Evolutionary conservation across 2,329 filamentous ascomycete species (phyloP).

Genomic region (Capronia americana): DNA sequence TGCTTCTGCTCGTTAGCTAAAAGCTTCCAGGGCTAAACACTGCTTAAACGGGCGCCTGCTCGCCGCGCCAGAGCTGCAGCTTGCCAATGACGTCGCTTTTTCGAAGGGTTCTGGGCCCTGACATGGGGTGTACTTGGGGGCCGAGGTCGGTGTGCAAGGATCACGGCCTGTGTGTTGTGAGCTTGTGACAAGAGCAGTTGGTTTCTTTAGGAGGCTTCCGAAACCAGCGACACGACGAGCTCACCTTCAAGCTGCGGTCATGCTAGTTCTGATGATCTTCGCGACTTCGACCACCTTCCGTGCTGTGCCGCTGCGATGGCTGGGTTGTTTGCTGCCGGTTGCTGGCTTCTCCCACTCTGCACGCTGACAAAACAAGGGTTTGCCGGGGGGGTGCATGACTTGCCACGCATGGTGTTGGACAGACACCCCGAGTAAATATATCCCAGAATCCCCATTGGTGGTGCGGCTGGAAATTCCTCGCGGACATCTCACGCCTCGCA

Average conservation of each 20-base stretch:
- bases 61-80: constrained; percentile 10
- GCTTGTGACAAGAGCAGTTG: neutral
- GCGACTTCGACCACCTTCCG: neutral
- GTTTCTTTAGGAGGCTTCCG: neutral
- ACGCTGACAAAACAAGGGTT: constrained; percentile 29
- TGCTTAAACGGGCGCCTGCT: constrained; percentile 7
- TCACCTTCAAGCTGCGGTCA: neutral
- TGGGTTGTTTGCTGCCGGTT: neutral
- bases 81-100: constrained; percentile 21
- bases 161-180: neutral
- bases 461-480: neutral
- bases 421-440: constrained; percentile 17
- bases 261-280: neutral
- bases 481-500: neutral
- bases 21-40: constrained; percentile 13
- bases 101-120: constrained; percentile 22
- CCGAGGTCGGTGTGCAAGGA: constrained; percentile 9
- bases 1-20: constrained; percentile 19
- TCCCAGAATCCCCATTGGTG: constrained; percentile 17
- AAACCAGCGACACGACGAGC: neutral
- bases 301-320: neutral
- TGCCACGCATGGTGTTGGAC: constrained; percentile 16
- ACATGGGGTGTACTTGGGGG: constrained; percentile 5
- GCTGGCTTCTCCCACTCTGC: constrained; percentile 5
- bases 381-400: constrained; percentile 23